phyloP scores from a whole-genome alignment of 352 stramenopile genomes.

The Phytophthora pseudosyringae region DNA sequence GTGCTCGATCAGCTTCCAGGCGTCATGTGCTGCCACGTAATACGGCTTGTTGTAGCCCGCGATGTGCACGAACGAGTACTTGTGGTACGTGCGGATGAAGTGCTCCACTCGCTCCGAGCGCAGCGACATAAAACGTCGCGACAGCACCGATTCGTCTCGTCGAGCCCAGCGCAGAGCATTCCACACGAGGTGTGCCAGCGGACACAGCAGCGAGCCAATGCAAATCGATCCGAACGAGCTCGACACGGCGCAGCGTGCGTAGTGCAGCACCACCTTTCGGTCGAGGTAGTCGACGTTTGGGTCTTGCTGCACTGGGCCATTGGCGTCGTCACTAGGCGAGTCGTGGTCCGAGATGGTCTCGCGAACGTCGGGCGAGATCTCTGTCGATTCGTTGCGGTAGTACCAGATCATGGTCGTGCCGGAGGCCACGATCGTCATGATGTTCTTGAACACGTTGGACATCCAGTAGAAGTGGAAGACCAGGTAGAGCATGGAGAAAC shows the following conservation, averaged over 20 bases:
- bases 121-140: conserved; percentile 61
- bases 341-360: conserved; percentile 54
- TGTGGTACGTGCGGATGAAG: conserved; percentile 88
- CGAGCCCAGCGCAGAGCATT: conserved; percentile 77
- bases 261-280: conserved; percentile 74
- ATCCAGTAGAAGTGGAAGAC: conserved; percentile 91
- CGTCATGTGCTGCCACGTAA: conserved; percentile 76
- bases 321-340: conserved; percentile 23
- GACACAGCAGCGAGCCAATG: conserved; percentile 81
- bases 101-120: conserved; percentile 69
- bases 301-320: conserved; percentile 24
- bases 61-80: conserved; percentile 87
- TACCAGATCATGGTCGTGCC: conserved; percentile 89
- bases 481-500: conserved; percentile 72
- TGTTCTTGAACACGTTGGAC: conserved; percentile 87
- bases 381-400: conserved; percentile 76
- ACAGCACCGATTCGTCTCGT: conserved; percentile 73
- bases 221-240: conserved; percentile 87
- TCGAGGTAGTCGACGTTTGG: conserved; percentile 37
- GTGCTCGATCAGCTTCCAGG: conserved; percentile 81
- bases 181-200: conserved; percentile 79
- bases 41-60: conserved; percentile 85
- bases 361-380: conserved; percentile 48
- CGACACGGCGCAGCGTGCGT: conserved; percentile 62
- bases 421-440: conserved; percentile 80